Conservation (phyloP, 441 rosid genomes). For the Syzygium malaccense region DNA sequence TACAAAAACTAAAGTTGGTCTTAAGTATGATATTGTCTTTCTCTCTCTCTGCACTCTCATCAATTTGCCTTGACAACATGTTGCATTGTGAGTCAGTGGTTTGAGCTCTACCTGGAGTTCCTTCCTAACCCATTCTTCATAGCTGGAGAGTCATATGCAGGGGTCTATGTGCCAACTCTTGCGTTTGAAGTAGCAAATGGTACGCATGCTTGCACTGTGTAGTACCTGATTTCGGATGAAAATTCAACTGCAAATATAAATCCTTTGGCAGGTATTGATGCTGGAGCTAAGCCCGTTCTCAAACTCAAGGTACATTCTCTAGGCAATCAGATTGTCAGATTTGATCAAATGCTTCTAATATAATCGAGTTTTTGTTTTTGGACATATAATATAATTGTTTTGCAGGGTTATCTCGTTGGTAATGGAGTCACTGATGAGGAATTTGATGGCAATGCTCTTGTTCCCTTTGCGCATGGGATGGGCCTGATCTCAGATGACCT, state of each 20-base stretch:
- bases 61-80: not conserved
- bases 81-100: not conserved
- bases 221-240: not conserved
- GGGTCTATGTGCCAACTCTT: not conserved
- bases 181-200: not conserved
- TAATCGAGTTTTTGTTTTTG: not conserved
- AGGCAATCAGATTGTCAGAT: not conserved
- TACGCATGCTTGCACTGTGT: not conserved
- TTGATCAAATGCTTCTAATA: not conserved
- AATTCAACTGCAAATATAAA: not conserved
- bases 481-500: conserved; percentile 73
- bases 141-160: not conserved
- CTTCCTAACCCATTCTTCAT: not conserved
- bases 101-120: not conserved
- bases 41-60: not conserved
- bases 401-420: conserved; percentile 82
- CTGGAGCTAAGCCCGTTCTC: conserved; percentile 40
- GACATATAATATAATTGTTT: not conserved
- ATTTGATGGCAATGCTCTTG: conserved; percentile 75
- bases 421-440: conserved; percentile 65
- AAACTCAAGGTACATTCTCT: conserved; percentile 52
- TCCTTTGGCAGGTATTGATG: conserved; percentile 28
- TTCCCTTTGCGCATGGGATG: conserved; percentile 89
- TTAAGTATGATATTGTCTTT: not conserved
- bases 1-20: not conserved